A percentile compares a stretch with the other conserved stretches of the same genome.
Evolutionary conservation across 768 basidiomycete genomes (phyloP).

Genomic region (Leccinum subgranulosum): DNA sequence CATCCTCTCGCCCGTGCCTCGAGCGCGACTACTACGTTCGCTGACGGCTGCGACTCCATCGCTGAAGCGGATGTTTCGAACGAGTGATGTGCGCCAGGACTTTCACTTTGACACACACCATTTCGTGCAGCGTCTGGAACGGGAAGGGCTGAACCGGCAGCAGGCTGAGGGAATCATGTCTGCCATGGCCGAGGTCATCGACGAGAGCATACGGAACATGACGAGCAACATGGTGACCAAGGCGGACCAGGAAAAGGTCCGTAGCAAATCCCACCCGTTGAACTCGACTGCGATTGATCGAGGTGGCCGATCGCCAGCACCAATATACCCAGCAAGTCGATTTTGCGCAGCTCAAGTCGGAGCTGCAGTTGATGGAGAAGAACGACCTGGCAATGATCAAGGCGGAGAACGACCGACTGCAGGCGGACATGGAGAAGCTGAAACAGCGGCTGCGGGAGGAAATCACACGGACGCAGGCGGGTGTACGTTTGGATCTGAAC

Average conservation of each 20-base stretch:
- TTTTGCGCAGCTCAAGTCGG: conserved; percentile 94
- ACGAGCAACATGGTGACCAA: conserved; percentile 94
- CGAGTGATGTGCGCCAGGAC: conserved; percentile 32
- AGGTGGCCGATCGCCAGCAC: conserved; percentile 44
- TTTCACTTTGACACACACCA: conserved; percentile 96
- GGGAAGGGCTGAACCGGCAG: conserved; percentile 81
- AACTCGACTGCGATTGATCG: conserved; percentile 2
- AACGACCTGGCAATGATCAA: conserved; percentile 95
- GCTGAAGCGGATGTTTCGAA: conserved; percentile 26
- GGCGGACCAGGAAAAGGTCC: conserved; percentile 93
- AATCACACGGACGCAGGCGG: conserved; percentile 87
- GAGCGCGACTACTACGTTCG: conserved; percentile 5
- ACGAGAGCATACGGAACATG: conserved; percentile 96
- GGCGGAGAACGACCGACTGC: conserved; percentile 92
- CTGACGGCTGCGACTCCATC: not conserved
- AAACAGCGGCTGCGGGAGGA: conserved; percentile 93
- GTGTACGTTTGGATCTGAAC: conserved; percentile 92
- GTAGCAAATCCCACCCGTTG: conserved; percentile 11
- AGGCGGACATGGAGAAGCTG: conserved; percentile 88
- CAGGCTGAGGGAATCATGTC: conserved; percentile 98
- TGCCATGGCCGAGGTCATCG: conserved; percentile 94
- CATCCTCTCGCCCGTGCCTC: not conserved
- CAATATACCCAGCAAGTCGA: conserved; percentile 96
- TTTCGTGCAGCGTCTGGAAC: conserved; percentile 87
- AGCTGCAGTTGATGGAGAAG: conserved; percentile 94